Evolutionary conservation across 139 green algal species (phyloP), one percentile per base, ranked within the genome.

Genomic region (Chlorella vulgaris): DNA sequence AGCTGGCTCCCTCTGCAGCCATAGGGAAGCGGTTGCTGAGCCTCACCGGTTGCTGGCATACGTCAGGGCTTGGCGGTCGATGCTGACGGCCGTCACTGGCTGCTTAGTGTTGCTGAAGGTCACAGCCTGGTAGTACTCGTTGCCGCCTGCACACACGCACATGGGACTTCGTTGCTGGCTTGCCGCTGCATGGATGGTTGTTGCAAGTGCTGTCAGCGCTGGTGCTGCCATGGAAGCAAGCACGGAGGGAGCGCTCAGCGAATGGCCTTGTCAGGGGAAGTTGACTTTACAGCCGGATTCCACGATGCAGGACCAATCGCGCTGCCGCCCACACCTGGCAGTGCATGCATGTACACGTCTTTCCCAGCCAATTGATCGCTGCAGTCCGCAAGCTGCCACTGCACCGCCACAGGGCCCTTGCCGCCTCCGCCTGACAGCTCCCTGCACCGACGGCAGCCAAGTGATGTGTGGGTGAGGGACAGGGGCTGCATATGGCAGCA

Each of bases 81-180:
- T 50, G 51, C 70, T 63, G 29, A 63, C 51, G 21, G 10, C 35
- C 18, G 70, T 29, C 10, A 78, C 39, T 10, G 50, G n/a, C 70
- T 78, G 70, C 28, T 4, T 5, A 15, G 70, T 33, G 22, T 62
- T 78, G 51, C 70, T 50, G 5, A 65, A 24, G n/a, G 51, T 78
- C 31, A 78, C 8, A 4, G 36, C 33, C 50, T 38, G n/a, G n/a
- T 62, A 78, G 51, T 78, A 78, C 19, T 65, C 31, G 51, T 78
- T 78, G 8, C n/a, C 29, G 42, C 67, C 40, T 75, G 55, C 15
- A 65, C 18, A 8, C 15, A 15, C 47, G 15, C 10, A 24, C 10
- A 58, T 24, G 13, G 47, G 15, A 58, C 15, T 58, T 15, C 10
- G 13, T 58, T 58, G 47, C 10, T 58, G 47, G 15, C 10, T 58